Evolutionary conservation across 768 basidiomycete genomes (phyloP).

Genomic region (Suillus spraguei): DNA sequence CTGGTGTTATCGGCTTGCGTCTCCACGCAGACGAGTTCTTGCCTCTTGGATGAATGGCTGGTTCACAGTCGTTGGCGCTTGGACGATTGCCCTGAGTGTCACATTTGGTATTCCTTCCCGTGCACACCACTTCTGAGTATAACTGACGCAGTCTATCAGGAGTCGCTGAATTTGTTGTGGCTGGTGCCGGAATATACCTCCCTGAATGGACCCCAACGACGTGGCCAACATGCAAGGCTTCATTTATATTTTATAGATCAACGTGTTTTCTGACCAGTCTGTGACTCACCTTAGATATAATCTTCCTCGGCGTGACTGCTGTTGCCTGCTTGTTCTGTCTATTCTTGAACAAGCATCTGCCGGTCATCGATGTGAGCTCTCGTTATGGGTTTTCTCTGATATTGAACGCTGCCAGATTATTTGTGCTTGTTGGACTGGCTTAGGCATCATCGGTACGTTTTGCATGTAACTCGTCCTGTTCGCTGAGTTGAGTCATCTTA

Average conservation of each 20-base stretch:
- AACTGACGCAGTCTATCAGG: too few relatives aligned
- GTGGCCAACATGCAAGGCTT: constrained; percentile 58
- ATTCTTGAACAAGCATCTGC: constrained; percentile 55
- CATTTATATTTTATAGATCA: neutral
- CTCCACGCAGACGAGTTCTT: constrained; percentile 51
- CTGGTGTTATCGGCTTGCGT: constrained; percentile 64
- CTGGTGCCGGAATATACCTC: constrained; percentile 56
- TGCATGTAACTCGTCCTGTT: neutral
- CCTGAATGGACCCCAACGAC: constrained; percentile 58
- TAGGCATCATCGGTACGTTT: constrained; percentile 51
- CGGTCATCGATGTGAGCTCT: constrained; percentile 47
- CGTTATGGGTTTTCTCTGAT: neutral
- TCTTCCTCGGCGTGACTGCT: constrained; percentile 58
- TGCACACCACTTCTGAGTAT: too few relatives aligned
- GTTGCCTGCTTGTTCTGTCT: constrained; percentile 54
- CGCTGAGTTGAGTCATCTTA: constrained; percentile 19
- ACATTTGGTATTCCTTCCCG: too few relatives aligned
- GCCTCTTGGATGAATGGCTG: constrained; percentile 71
- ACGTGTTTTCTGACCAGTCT: constrained; percentile 13
- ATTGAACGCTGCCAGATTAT: constrained; percentile 42
- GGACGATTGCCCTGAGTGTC: constrained; percentile 67
- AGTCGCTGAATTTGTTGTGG: too few relatives aligned
- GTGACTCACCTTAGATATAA: constrained; percentile 44
- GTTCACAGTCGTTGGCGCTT: constrained; percentile 69
- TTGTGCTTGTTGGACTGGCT: constrained; percentile 65